Base-by-base conservation (phyloP, 2,329 filamentous ascomycete species). In the Monosporascus sp. region DNA sequence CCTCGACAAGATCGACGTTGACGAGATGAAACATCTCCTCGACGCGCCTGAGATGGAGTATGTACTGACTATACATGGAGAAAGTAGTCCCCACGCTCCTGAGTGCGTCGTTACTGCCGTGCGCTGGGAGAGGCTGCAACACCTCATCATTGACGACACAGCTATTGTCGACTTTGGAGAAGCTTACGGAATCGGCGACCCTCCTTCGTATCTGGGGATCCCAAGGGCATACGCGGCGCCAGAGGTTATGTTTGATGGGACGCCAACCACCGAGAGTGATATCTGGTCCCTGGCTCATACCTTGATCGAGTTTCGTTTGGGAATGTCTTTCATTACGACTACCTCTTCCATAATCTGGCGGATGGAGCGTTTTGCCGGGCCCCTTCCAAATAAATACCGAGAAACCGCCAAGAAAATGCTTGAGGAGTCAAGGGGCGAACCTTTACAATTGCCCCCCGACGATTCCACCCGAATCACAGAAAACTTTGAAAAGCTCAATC, bases 221-320 rank as follows among this genome's bases (percentile, higher is more conserved):
- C 49, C 49, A 1, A 44, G 24, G 49, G 2, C 11, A 8, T 50
- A 50, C 36, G 49, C 37, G 14, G 49, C 49, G 3, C 49, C 49
- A 1, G 49, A 50, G 26, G 5, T 50, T 9, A n/a, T 45, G 7
- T 45, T 50, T 17, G n/a, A 20, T 20, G 49, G 38, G 1, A 31
- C 40, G n/a, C 49, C 49, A 9, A 45, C 37, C 36, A 37, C 6
- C 9, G 20, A 1, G 5, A 36, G 24, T 14, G 49, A 50, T 27
- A 43, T 50, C 20, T 50, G 49, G 49, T 50, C 49, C 16, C 22
- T 50, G 9, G 49, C 38, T 24, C n/a, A 41, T 43, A 50, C 49
- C 1, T 27, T 50, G 24, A 40, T 50, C 9, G 49, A 45, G 24
- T 24, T 44, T 7, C 40, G 27, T 3, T 22, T 50, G 14, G 5